Evolutionary conservation across 495 filamentous ascomycete genomes (phyloP).

Genomic region (Schizothecium vesticola): DNA sequence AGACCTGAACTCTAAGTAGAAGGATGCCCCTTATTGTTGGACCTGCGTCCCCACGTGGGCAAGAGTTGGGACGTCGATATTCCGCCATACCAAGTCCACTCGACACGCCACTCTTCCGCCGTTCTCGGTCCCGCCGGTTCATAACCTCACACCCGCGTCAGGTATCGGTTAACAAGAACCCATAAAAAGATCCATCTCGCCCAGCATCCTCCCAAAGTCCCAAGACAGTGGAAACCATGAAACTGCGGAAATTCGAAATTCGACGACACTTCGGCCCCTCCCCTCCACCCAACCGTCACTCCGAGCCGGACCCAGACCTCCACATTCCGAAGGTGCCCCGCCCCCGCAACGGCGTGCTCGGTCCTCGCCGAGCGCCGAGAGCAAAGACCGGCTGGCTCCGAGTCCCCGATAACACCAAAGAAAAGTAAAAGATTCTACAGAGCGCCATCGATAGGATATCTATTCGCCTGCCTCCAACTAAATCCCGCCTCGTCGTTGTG

Average conservation of each 20-base stretch:
- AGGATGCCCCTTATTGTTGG: background rate
- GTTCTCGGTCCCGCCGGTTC: background rate
- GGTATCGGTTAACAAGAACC: background rate
- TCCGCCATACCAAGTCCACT: background rate
- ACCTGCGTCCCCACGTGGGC: background rate
- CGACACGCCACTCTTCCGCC: background rate
- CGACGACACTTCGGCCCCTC: background rate
- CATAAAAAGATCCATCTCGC: background rate
- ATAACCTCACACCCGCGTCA: background rate
- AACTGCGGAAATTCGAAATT: background rate
- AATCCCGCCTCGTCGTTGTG: background rate
- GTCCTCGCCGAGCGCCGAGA: background rate
- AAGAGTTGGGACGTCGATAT: background rate
- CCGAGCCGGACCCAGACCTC: background rate
- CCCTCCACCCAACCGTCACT: background rate
- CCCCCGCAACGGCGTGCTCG: background rate
- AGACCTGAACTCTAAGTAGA: background rate
- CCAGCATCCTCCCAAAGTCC: background rate
- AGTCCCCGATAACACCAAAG: background rate
- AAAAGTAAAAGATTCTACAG: background rate
- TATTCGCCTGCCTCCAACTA: background rate
- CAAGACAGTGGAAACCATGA: background rate
- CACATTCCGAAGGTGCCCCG: background rate
- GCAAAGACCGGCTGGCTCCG: too few species aligned
- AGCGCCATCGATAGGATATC: background rate